Evolutionary conservation across 371 early-diverging fungal species (phyloP).

Genomic region (Circinella umbellata): DNA sequence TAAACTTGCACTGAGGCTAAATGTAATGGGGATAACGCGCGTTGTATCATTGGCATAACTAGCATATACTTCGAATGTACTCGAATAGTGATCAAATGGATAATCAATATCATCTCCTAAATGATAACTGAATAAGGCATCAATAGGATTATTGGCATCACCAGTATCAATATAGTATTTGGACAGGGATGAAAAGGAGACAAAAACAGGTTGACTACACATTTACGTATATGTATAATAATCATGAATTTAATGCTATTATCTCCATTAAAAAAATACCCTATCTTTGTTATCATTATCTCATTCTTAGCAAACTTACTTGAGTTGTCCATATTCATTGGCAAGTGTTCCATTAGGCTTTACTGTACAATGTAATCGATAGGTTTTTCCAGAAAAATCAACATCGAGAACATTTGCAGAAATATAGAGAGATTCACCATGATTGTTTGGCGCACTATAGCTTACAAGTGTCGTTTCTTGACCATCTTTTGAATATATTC

Average conservation of each 20-base stretch:
- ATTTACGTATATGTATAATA: neutral
- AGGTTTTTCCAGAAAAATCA: slow-evolving; percentile 34
- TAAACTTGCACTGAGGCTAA: slow-evolving; percentile 37
- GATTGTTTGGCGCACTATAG: slow-evolving; percentile 31
- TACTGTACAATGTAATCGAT: slow-evolving; percentile 34
- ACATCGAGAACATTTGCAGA: slow-evolving; percentile 34
- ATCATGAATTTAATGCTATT: no score
- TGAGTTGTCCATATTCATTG: slow-evolving; percentile 35
- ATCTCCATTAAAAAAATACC: no score
- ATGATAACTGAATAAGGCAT: slow-evolving; percentile 32
- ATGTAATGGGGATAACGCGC: slow-evolving; percentile 33
- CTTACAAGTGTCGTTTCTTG: slow-evolving; percentile 27
- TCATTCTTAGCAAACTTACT: slow-evolving; percentile 10
- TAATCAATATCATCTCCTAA: slow-evolving; percentile 40
- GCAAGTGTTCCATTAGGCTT: slow-evolving; percentile 35
- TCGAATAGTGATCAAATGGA: slow-evolving; percentile 38
- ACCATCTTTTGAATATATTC: slow-evolving; percentile 38
- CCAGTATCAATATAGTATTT: slow-evolving; percentile 28
- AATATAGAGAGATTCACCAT: slow-evolving; percentile 34
- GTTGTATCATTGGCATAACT: slow-evolving; percentile 23
- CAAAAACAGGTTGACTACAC: slow-evolving; percentile 26
- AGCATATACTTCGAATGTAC: slow-evolving; percentile 33
- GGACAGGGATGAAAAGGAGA: slow-evolving; percentile 33
- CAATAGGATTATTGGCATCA: slow-evolving; percentile 31
- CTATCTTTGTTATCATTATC: no score